These are phyloP conservation scores for Boletus pseudo-olivaceus DNA, from an alignment of 768 basidiomycete species.

Conservation along the genomic window DNA sequence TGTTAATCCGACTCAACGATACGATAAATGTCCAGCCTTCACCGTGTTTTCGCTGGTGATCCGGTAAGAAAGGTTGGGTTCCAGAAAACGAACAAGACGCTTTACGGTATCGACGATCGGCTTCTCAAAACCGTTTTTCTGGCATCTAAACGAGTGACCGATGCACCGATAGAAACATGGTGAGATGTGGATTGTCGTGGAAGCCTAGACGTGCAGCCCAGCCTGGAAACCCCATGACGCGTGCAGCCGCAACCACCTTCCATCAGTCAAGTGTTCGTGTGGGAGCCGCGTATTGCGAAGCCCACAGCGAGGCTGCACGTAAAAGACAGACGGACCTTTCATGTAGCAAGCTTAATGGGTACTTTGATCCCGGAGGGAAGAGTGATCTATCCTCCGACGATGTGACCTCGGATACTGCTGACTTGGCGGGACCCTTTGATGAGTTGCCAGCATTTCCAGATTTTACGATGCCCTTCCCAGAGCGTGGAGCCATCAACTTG, in stretches of 20 bases:
- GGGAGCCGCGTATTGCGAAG: too few species aligned
- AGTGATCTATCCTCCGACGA: conserved; percentile 49
- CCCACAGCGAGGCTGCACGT: neutral
- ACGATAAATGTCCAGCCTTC: conserved; percentile 65
- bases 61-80: conserved; percentile 6
- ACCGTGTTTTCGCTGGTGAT: conserved; percentile 41
- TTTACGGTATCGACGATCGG: conserved; percentile 73
- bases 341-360: conserved; percentile 71
- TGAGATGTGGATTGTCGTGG: neutral
- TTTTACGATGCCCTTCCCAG: conserved; percentile 68
- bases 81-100: neutral
- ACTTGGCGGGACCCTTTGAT: conserved; percentile 44
- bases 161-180: neutral
- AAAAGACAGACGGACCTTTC: conserved; percentile 54
- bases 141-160: conserved; percentile 51
- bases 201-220: neutral
- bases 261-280: neutral
- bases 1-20: conserved; percentile 61
- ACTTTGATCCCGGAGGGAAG: conserved; percentile 84
- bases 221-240: too few species aligned
- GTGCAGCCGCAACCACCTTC: neutral
- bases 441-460: conserved; percentile 91
- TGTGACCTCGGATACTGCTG: conserved; percentile 12
- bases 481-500: conserved; percentile 50
- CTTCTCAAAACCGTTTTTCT: conserved; percentile 87